Base-by-base conservation (phyloP, 176 grass and related monocot species). In the Dactylis glomerata region DNA sequence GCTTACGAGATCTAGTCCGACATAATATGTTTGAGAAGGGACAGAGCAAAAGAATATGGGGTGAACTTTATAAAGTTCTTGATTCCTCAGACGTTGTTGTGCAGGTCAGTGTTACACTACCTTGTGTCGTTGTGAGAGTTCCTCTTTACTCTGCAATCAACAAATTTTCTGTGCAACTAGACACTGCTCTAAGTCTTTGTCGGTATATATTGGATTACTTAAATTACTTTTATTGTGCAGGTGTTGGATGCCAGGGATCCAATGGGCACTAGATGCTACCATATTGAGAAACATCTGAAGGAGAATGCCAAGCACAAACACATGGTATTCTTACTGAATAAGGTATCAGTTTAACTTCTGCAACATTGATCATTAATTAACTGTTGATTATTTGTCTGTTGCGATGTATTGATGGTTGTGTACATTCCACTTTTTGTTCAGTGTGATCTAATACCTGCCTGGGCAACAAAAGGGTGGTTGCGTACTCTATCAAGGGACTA, bases 21-120 rank as follows among this genome's bases (percentile, higher is more conserved):
- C 95, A 98, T 79, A 98, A 93, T 19, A 98, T 98, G 95, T 98
- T 98, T 77, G 95, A 98, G 85, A 98, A 98, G 70, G 95, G 95
- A 17, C 92, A 95, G 69, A 95, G 92, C 84, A 98, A 98, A 86
- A 87, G 92, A 82, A 98, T 98, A 68, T 98, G 96, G 96, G 96
- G 95, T 91, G 96, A 95, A 86, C 85, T 98, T 19, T 98, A 98
- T 86, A 98, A 95, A 92, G 96, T 98, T 83, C 79, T 98, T 46
- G 93, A 98, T 68, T 98, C 96, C 22, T 98, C 93, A 28, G 93
- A 98, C 88, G 96, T 98, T 59, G 92, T 98, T 63, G 93, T 98
- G 68, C 96, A 98, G 91, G 93, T 86, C 57, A 82, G 72, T 50
- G 12, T 49, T 20, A 70, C 68, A 41, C 24, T 44, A 42, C 19